Conservation (phyloP, 257 asterid species). For the Lycium ferocissimum region DNA sequence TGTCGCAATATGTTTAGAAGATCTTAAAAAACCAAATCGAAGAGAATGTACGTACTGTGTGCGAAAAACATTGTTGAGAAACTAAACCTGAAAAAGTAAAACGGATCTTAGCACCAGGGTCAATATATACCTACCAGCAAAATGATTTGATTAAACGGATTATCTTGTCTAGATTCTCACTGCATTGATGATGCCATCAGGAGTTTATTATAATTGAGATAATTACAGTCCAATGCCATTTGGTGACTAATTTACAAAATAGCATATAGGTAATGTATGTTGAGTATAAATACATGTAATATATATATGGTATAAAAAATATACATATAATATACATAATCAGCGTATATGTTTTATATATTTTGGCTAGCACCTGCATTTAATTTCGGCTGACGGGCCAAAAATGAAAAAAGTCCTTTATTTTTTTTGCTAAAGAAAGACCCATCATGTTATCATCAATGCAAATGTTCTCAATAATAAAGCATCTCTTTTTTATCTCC, state of each 20-base stretch:
- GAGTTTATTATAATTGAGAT: neutral
- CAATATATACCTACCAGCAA: neutral
- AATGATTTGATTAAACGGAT: neutral
- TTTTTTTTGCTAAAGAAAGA: neutral
- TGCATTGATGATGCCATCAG: neutral
- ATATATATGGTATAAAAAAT: no score
- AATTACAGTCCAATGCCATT: no score
- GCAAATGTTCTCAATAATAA: neutral
- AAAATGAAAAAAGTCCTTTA: no score
- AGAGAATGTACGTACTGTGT: constrained; percentile 69
- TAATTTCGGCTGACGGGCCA: no score
- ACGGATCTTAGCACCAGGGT: neutral
- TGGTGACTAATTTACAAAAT: no score
- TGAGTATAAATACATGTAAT: no score
- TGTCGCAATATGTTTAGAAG: neutral
- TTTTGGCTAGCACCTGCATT: no score
- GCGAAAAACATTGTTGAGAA: constrained; percentile 97
- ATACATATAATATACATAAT: no score
- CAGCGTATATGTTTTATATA: no score
- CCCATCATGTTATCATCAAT: neutral
- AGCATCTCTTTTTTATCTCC: neutral
- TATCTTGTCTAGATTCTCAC: neutral
- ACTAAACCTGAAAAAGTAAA: constrained; percentile 80
- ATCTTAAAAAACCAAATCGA: neutral
- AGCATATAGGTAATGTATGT: no score